Base-by-base conservation (phyloP, 1,139 yeast genomes). In the Magnusiomyces starmeri region DNA sequence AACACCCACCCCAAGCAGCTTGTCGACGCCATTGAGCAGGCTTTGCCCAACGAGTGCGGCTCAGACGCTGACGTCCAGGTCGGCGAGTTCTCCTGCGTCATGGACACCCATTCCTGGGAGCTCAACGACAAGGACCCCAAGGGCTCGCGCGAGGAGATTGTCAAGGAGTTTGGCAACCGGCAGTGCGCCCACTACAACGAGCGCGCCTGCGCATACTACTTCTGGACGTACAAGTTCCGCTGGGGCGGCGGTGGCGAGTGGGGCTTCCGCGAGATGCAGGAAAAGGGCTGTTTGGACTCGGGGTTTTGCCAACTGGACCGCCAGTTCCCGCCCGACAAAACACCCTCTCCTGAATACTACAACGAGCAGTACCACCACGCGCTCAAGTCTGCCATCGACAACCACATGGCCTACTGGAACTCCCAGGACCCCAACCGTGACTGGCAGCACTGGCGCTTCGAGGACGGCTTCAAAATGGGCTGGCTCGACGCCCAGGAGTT, bases 201-300 rank as follows among this genome's bases (percentile, higher is more conserved):
- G 0, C 21, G 32, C 16, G 76, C 80, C 51, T 97, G 97, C 0
- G 55, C 48, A 1, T 75, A 78, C 51, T 90, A 77, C 67, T 92
- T 92, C 69, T 92, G 97, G 97, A 87, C 96, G 1, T 85, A 72
- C 66, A 88, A 87, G 68, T 90, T 90, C 64, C 80, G 84, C 64
- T 76, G 81, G 52, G 97, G 97, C 2, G 84, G 83, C 62, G 97
- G 97, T 41, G 97, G 97, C 10, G 96, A 88, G 70, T 90, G 97
- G 97, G 97, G 92, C 52, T 83, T 87, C 67, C 75, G 77, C 44
- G 87, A 89, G 46, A 86, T 86, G 92, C 70, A 78, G 26, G 80
- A 83, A 27, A 71, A 72, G 53, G 90, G 90, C 0, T 81, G 83
- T 9, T 60, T 73, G 52, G 54, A 47, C 44, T 55, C 47, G 4